phyloP scores from a whole-genome alignment of 495 filamentous ascomycete species.

The Aspergillus bridgeri region DNA sequence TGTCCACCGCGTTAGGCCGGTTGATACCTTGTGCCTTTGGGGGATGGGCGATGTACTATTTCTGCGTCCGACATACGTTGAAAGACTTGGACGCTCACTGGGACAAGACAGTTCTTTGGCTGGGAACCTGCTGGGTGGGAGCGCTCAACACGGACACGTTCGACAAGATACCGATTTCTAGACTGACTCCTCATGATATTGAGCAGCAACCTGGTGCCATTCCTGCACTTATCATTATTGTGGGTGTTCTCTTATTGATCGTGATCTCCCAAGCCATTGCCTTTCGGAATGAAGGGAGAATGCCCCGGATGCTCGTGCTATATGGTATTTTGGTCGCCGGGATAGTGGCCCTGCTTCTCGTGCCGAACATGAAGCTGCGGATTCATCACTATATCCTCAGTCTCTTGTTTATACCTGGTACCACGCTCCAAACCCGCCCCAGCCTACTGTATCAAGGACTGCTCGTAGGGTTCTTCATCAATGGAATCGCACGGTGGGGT shows the following conservation, averaged over 20 bases:
- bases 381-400: slow-evolving; percentile 66
- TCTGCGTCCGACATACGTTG: slow-evolving; percentile 49
- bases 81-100: slow-evolving; percentile 58
- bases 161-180: slow-evolving; percentile 69
- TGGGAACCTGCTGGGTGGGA: slow-evolving; percentile 73
- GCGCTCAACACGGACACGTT: slow-evolving; percentile 75
- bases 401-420: slow-evolving; percentile 55
- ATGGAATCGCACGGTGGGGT: slow-evolving; percentile 64
- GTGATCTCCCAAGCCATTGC: slow-evolving; percentile 58
- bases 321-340: slow-evolving; percentile 52
- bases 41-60: slow-evolving; percentile 67
- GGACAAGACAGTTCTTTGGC: slow-evolving; percentile 73
- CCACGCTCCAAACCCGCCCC: slow-evolving; percentile 55
- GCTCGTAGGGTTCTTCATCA: slow-evolving; percentile 62
- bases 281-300: slow-evolving; percentile 63
- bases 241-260: slow-evolving; percentile 52
- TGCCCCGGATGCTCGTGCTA: slow-evolving; percentile 60
- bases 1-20: slow-evolving; percentile 62
- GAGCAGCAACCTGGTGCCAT: slow-evolving; percentile 72
- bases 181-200: slow-evolving; percentile 70
- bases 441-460: slow-evolving; percentile 58
- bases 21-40: slow-evolving; percentile 72
- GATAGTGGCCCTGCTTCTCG: slow-evolving; percentile 46
- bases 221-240: slow-evolving; percentile 59
- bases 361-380: slow-evolving; percentile 57